phyloP scores from a whole-genome alignment of 495 filamentous ascomycete species.

The Daldinia decipiens region DNA sequence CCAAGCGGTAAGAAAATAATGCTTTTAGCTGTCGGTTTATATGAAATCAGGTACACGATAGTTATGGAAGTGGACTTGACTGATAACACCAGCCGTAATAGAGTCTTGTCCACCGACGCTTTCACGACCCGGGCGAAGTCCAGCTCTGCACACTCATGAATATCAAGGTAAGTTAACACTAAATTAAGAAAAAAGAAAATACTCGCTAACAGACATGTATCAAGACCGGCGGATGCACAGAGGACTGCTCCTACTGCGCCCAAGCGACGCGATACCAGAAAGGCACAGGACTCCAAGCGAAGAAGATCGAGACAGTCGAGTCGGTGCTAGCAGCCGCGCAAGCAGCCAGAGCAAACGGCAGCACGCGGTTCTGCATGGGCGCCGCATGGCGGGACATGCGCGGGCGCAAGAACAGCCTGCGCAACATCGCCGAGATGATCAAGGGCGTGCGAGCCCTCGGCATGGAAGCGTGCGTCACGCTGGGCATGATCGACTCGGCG shows the following conservation, averaged over 20 bases:
- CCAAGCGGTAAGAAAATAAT: conserved; percentile 67
- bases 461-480: conserved; percentile 88
- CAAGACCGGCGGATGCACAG: conserved; percentile 81
- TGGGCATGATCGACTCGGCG: conserved; percentile 83
- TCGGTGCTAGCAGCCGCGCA: conserved; percentile 78
- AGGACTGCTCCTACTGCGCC: conserved; percentile 90
- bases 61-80: conserved; percentile 7
- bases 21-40: background rate
- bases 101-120: conserved; percentile 79
- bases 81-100: conserved; percentile 49
- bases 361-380: conserved; percentile 91
- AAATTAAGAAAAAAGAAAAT: background rate
- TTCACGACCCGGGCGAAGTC: conserved; percentile 80
- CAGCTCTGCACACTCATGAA: conserved; percentile 94
- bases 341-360: conserved; percentile 80
- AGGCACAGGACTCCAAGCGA: conserved; percentile 81
- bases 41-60: background rate
- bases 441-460: conserved; percentile 77
- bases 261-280: conserved; percentile 83
- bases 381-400: conserved; percentile 93
- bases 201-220: background rate
- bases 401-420: conserved; percentile 79
- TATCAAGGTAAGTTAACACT: conserved; percentile 67
- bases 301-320: conserved; percentile 78
- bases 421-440: conserved; percentile 84